Base-by-base conservation (phyloP, 768 basidiomycete genomes). In the Flagelloscypha sp. region DNA sequence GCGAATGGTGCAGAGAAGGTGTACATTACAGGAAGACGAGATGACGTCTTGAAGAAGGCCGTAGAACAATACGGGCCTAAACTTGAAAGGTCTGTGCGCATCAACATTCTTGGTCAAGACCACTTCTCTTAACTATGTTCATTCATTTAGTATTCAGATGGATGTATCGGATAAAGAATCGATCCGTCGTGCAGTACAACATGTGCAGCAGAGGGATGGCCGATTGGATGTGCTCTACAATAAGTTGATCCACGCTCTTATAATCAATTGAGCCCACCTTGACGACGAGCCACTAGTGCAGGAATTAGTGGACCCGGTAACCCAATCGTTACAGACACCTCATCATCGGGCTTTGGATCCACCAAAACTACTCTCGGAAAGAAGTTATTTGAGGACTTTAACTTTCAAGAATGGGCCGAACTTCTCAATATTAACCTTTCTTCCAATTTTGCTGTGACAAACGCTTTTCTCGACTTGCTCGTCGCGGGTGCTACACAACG, bases 161-260 rank as follows among this genome's bases (percentile, higher is more conserved):
- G 55, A 57, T 33, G 53, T 56, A 11, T 49, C 49, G 2, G 35
- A 44, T 21, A 56, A 57, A 37, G 38, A 43, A 13, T 48, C 50
- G 23, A 52, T 50, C 22, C 25, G 36, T 9, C 37, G 37, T 4
- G 47, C 50, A 7, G 56, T 52, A 7, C 27, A 45, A 4, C 24
- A 41, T n/a, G 47, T 56, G 23, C 29, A 47, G 19, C 31, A 35
- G 7, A 42, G 35, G 16, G 47, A 53, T 11, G 53, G 55, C 12
- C 46, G 45, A 24, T 42, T 55, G 18, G 48, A 56, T 37, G 48
- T 56, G 33, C 45, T 58, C 13, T 45, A 57, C n/a, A 56, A 57
- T 40, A 56, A 55, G 56, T 58, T 16, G 33, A 43, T 16, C n/a
- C n/a, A n/a, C 10, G 12, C 8, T 33, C 0, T 18, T 17, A 24